phyloP scores from a whole-genome alignment of 2,329 filamentous ascomycete genomes.

The Diaporthe aspalathi region DNA sequence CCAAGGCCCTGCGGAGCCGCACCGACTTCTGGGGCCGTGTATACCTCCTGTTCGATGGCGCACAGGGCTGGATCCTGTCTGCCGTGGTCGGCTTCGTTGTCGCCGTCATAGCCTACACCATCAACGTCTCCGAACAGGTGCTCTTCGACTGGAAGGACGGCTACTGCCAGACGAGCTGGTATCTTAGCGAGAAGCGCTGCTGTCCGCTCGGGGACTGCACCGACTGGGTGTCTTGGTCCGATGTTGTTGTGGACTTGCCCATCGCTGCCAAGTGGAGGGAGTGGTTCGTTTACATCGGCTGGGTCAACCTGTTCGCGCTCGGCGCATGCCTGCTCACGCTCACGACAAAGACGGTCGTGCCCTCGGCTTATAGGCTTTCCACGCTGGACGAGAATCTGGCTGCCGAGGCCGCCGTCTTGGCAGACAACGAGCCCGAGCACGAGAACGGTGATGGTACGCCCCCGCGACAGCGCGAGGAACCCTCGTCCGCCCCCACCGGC shows the following conservation, averaged over 20 bases:
- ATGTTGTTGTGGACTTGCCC: constrained; percentile 57
- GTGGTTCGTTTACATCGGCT: constrained; percentile 79
- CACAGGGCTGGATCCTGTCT: constrained; percentile 94
- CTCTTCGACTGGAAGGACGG: constrained; percentile 94
- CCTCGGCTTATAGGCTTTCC: constrained; percentile 85
- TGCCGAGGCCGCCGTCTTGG: constrained; percentile 63
- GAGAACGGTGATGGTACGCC: constrained; percentile 59
- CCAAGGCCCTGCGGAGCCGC: constrained; percentile 82
- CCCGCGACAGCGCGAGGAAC: constrained; percentile 49
- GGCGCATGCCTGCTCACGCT: constrained; percentile 84
- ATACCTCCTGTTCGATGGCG: constrained; percentile 81
- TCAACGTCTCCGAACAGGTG: constrained; percentile 86
- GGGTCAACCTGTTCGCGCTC: constrained; percentile 76
- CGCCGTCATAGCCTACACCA: constrained; percentile 85
- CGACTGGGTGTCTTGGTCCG: constrained; percentile 68
- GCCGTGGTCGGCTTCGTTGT: constrained; percentile 89
- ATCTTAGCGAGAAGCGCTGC: constrained; percentile 75
- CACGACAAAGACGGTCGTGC: constrained; percentile 92
- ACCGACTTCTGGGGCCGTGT: constrained; percentile 88
- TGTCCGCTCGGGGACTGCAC: constrained; percentile 67
- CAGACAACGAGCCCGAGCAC: constrained; percentile 55
- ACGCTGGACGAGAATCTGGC: constrained; percentile 94
- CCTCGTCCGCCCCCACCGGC: constrained; percentile 48
- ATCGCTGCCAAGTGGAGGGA: constrained; percentile 73
- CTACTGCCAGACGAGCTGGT: constrained; percentile 80